These are phyloP conservation scores for Aspergillus conjunctus DNA, from an alignment of 495 filamentous ascomycete genomes.

Conservation along the genomic window DNA sequence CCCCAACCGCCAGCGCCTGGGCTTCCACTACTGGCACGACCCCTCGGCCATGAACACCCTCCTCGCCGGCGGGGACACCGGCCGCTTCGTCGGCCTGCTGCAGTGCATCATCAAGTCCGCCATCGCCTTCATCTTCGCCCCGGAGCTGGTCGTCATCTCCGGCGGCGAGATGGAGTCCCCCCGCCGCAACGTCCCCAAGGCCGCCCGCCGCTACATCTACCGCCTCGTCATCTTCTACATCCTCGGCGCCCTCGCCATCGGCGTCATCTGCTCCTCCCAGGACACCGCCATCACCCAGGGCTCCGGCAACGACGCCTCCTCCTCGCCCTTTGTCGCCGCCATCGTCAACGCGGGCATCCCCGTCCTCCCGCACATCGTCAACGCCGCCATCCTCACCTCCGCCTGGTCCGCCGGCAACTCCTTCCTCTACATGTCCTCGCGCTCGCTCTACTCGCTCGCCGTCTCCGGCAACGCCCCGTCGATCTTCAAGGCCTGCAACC, in stretches of 20 bases:
- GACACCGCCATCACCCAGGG: constrained; percentile 56
- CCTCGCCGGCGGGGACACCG: constrained; percentile 34
- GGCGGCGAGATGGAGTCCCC: constrained; percentile 75
- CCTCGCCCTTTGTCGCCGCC: constrained; percentile 62
- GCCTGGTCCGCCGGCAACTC: constrained; percentile 75
- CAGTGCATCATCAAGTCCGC: constrained; percentile 49
- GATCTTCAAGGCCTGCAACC: constrained; percentile 52
- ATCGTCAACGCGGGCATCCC: constrained; percentile 65
- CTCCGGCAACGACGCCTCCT: constrained; percentile 41
- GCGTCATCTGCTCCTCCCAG: constrained; percentile 55
- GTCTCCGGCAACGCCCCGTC: constrained; percentile 51
- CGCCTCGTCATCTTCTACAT: constrained; percentile 84
- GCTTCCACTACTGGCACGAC: constrained; percentile 74
- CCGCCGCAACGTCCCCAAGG: constrained; percentile 72
- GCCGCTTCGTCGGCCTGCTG: constrained; percentile 49
- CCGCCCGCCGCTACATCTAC: constrained; percentile 81
- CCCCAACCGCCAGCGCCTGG: constrained; percentile 61
- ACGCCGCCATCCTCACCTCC: constrained; percentile 71
- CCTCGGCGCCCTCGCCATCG: constrained; percentile 57
- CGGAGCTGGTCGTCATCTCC: constrained; percentile 58
- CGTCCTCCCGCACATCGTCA: constrained; percentile 72
- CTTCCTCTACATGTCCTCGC: constrained; percentile 78
- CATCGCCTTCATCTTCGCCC: constrained; percentile 59
- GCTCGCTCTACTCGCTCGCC: constrained; percentile 62
- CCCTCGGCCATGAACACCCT: constrained; percentile 64